These are phyloP conservation scores for Diospyros kaki DNA, from an alignment of 148 eudicot species.

Conservation along the genomic window DNA sequence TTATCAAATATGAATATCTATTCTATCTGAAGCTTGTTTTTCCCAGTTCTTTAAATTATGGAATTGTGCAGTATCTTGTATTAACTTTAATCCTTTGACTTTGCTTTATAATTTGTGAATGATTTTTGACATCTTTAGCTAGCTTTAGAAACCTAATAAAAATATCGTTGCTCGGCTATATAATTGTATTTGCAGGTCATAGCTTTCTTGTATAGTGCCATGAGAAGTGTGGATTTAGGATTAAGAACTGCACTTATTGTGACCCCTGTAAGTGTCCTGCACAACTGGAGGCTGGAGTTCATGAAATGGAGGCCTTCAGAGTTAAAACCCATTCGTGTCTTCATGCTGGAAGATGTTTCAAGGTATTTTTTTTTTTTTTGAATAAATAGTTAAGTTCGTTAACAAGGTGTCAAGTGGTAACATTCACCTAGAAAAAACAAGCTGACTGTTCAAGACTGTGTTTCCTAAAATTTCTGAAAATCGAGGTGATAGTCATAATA, in stretches of 20 bases:
- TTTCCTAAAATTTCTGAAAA: too few species aligned
- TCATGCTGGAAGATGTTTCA: conserved; percentile 84
- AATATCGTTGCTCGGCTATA: not conserved
- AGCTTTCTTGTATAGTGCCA: conserved; percentile 86
- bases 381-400: not conserved
- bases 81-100: not conserved
- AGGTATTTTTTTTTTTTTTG: conserved; percentile 40
- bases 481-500: too few species aligned
- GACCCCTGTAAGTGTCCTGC: conserved; percentile 89
- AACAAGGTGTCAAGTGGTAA: too few species aligned
- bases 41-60: not conserved
- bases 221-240: conserved; percentile 90
- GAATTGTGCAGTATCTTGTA: not conserved
- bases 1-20: not conserved
- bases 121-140: not conserved
- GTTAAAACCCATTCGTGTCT: conserved; percentile 79
- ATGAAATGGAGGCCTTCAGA: conserved; percentile 84
- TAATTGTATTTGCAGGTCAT: conserved; percentile 65
- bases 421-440: too few species aligned
- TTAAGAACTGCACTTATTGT: conserved; percentile 83
- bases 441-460: too few species aligned
- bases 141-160: not conserved
- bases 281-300: conserved; percentile 95
- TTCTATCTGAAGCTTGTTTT: not conserved
- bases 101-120: not conserved